These are phyloP conservation scores for Amanita jacksonii DNA, from an alignment of 768 basidiomycete genomes.

Conservation along the genomic window DNA sequence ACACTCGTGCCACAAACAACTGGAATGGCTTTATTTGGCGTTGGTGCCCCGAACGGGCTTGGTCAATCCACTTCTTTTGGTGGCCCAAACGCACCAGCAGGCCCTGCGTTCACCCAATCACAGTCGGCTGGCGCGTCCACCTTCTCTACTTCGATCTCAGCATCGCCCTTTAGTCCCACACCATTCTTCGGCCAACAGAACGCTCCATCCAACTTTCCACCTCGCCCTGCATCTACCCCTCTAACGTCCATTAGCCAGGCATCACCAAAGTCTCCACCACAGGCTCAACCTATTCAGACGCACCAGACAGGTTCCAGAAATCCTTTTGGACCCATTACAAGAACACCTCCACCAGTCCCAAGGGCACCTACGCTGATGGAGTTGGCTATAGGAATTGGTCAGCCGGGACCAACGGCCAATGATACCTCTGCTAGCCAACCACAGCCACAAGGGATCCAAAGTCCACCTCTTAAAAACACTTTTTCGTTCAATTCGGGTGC, in stretches of 20 bases:
- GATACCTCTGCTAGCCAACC: slow-evolving; percentile 9
- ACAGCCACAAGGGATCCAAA: slow-evolving; percentile 15
- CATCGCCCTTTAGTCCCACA: slow-evolving; percentile 16
- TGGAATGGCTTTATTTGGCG: slow-evolving; percentile 39
- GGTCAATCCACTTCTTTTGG: slow-evolving; percentile 2
- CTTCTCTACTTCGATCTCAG: slow-evolving; percentile 1
- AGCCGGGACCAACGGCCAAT: background rate
- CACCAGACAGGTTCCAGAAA: slow-evolving; percentile 94
- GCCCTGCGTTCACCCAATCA: slow-evolving; percentile 12
- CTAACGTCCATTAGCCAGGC: slow-evolving; percentile 31
- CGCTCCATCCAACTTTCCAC: slow-evolving; percentile 26
- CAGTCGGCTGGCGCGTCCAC: slow-evolving; percentile 2
- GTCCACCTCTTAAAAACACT: slow-evolving; percentile 17
- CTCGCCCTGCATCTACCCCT: slow-evolving; percentile 69
- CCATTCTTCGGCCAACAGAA: slow-evolving; percentile 12
- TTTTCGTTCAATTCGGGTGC: slow-evolving; percentile 33
- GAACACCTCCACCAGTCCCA: slow-evolving; percentile 55
- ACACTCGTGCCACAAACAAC: slow-evolving; percentile 59
- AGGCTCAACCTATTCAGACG: slow-evolving; percentile 59
- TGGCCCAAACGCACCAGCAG: slow-evolving; percentile 5
- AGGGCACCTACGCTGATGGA: slow-evolving; percentile 78
- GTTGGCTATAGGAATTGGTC: slow-evolving; percentile 52
- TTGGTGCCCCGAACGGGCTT: slow-evolving; percentile 12
- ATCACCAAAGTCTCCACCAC: slow-evolving; percentile 28
- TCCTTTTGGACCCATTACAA: slow-evolving; percentile 78